These are phyloP conservation scores for Apiotrichum gracile DNA, from an alignment of 1,284 basidiomycete genomes.

Conservation along the genomic window DNA sequence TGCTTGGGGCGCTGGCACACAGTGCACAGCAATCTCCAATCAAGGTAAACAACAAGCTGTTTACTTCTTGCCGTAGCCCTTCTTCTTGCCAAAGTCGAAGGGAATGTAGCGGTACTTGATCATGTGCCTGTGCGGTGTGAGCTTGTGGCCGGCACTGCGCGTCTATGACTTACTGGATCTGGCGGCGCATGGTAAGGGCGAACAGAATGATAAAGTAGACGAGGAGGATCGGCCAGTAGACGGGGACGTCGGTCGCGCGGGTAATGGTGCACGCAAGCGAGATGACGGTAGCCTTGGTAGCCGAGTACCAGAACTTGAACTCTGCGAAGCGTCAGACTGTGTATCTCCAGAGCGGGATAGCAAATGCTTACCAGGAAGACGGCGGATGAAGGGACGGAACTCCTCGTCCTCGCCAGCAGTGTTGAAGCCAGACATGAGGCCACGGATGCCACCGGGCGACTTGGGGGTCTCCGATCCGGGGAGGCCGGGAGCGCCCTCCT, in stretches of 20 bases:
- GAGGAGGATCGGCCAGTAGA: slow-evolving; percentile 96
- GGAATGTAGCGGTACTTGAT: slow-evolving; percentile 85
- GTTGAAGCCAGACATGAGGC: slow-evolving; percentile 40
- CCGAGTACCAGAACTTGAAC: slow-evolving; percentile 66
- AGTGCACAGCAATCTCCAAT: not conserved
- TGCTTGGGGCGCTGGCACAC: no score
- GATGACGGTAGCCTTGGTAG: slow-evolving; percentile 79
- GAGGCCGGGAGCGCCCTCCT: slow-evolving; percentile 69
- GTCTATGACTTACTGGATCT: slow-evolving; percentile 69
- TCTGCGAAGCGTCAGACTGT: slow-evolving; percentile 24
- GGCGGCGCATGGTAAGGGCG: slow-evolving; percentile 81
- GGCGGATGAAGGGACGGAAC: slow-evolving; percentile 91
- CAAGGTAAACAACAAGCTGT: no score
- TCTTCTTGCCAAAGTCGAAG: slow-evolving; percentile 45
- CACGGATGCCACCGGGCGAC: slow-evolving; percentile 32
- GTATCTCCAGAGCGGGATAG: no score
- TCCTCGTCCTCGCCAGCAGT: slow-evolving; percentile 60
- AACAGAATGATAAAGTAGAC: slow-evolving; percentile 87
- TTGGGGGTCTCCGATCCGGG: slow-evolving; percentile 35
- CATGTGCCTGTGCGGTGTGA: slow-evolving; percentile 72
- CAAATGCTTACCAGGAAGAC: slow-evolving; percentile 71
- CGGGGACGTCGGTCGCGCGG: slow-evolving; percentile 82
- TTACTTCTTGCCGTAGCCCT: slow-evolving; percentile 42
- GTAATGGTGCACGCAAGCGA: slow-evolving; percentile 75
- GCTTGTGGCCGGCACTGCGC: not conserved